phyloP scores from a whole-genome alignment of 83 land plant genomes.

The Thuja plicata region DNA sequence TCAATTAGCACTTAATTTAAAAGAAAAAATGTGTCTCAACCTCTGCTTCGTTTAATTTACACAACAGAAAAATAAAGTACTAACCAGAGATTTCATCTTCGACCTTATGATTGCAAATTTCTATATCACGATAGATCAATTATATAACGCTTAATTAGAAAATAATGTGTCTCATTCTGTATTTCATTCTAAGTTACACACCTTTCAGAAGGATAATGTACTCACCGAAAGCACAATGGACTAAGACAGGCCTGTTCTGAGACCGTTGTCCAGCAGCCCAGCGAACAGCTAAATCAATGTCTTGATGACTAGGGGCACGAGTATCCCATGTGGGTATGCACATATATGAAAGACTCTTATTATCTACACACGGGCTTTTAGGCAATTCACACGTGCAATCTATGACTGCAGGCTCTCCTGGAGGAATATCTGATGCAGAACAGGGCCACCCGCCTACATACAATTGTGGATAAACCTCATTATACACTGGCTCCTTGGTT shows the following conservation, averaged over 20 bases:
- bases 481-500: conserved; percentile 60
- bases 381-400: conserved; percentile 96
- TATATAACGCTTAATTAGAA: neutral
- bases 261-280: conserved; percentile 71
- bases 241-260: conserved; percentile 47
- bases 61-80: too few species aligned
- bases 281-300: conserved; percentile 68
- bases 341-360: conserved; percentile 39
- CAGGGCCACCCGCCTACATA: conserved; percentile 95
- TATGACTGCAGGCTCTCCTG: conserved; percentile 71
- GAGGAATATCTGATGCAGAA: conserved; percentile 45
- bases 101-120: neutral
- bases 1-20: too few species aligned
- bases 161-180: neutral
- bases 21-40: too few species aligned
- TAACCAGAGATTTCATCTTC: neutral
- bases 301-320: conserved; percentile 53
- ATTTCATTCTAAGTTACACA: neutral
- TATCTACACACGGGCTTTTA: conserved; percentile 21
- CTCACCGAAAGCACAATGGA: conserved; percentile 91
- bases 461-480: conserved; percentile 54
- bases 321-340: conserved; percentile 91
- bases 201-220: neutral
- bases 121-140: neutral
- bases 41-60: too few species aligned